phyloP scores from a whole-genome alignment of 331 rosid species.

The Quercus lobata region DNA sequence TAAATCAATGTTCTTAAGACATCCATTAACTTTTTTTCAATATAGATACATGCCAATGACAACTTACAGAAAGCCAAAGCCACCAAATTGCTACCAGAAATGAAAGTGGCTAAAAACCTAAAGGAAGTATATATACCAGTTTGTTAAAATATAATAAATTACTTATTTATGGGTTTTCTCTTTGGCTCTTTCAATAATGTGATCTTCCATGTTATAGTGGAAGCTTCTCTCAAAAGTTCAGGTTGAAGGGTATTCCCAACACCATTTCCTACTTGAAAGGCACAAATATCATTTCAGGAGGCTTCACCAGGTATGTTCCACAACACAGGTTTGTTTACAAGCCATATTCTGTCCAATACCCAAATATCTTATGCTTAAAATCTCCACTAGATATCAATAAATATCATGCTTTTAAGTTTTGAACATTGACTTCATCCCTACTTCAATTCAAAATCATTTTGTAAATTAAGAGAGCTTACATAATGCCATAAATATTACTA shows the following conservation, averaged over 20 bases:
- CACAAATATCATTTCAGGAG: neutral
- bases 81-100: too few relatives aligned
- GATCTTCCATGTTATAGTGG: neutral
- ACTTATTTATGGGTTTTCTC: neutral
- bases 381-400: neutral
- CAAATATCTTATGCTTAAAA: neutral
- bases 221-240: neutral
- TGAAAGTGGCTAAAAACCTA: too few relatives aligned
- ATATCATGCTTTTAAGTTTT: too few relatives aligned
- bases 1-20: too few relatives aligned
- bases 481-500: neutral
- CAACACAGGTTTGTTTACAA: too few relatives aligned
- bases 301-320: neutral
- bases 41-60: too few relatives aligned
- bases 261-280: neutral
- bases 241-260: neutral
- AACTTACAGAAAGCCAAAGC: too few relatives aligned
- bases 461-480: neutral
- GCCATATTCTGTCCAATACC: neutral
- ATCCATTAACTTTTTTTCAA: too few relatives aligned
- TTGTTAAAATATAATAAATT: neutral
- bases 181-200: neutral
- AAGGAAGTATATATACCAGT: too few relatives aligned
- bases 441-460: neutral
- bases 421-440: neutral